These are phyloP conservation scores for Laetiporus sulphureus DNA, from an alignment of 1,284 basidiomycete species.

Conservation along the genomic window DNA sequence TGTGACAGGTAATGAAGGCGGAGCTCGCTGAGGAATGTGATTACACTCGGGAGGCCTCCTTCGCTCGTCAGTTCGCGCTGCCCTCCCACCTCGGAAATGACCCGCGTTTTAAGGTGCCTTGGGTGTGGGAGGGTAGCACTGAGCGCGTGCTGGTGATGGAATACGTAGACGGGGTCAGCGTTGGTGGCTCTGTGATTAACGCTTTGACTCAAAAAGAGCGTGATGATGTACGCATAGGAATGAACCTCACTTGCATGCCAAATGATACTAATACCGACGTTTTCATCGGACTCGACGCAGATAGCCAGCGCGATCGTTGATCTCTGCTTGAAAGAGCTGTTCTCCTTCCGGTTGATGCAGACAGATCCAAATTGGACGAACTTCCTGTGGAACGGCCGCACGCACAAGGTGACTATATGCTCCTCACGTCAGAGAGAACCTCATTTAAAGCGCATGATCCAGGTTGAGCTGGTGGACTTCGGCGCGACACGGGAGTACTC, in stretches of 20 bases:
- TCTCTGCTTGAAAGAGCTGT: constrained; percentile 87
- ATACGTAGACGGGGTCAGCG: constrained; percentile 74
- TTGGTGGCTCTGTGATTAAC: constrained; percentile 59
- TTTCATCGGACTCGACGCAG: constrained; percentile 35
- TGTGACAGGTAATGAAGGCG: constrained; percentile 69
- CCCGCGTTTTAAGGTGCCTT: constrained; percentile 76
- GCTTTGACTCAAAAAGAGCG: constrained; percentile 57
- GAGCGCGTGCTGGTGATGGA: constrained; percentile 88
- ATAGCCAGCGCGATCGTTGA: constrained; percentile 82
- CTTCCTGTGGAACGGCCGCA: constrained; percentile 80
- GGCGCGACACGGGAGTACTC: constrained; percentile 90
- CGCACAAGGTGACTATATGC: constrained; percentile 51
- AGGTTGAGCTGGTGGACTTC: constrained; percentile 93
- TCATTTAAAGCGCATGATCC: too few species aligned
- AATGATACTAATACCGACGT: neutral
- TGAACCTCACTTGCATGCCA: neutral
- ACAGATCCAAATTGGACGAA: constrained; percentile 99
- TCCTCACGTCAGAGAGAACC: too few species aligned
- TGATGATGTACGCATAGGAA: constrained; percentile 54
- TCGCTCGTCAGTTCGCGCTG: constrained; percentile 58
- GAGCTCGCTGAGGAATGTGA: constrained; percentile 96
- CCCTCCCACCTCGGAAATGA: constrained; percentile 49
- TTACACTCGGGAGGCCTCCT: constrained; percentile 84
- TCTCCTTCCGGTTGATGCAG: constrained; percentile 92
- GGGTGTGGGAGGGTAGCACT: constrained; percentile 81